These are phyloP conservation scores for Saturnispora dispora DNA, from an alignment of 805 yeast genomes.

Conservation along the genomic window DNA sequence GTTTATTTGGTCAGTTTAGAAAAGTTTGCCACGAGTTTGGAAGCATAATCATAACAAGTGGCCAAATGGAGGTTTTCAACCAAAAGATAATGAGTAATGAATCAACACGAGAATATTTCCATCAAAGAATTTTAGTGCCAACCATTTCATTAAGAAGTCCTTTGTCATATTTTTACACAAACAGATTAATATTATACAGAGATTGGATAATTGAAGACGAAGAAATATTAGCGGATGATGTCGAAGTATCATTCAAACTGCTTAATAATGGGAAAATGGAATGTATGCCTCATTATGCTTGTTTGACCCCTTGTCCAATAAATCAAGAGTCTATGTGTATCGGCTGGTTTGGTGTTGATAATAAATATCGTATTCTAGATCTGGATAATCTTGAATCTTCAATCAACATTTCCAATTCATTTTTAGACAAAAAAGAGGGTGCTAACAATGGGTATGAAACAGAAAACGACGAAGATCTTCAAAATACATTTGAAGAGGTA, in stretches of 20 bases:
- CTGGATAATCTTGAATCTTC: slow-evolving; percentile 1
- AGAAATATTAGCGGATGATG: slow-evolving; percentile 4
- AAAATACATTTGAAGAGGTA: slow-evolving; percentile 2
- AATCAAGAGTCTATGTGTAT: slow-evolving; percentile 3
- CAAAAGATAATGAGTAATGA: slow-evolving; percentile 17
- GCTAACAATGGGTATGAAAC: background rate
- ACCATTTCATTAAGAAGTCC: slow-evolving; percentile 22
- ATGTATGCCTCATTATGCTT: slow-evolving; percentile 21
- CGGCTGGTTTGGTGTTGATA: slow-evolving; percentile 12
- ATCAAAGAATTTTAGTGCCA: slow-evolving; percentile 27
- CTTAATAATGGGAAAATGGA: slow-evolving; percentile 14
- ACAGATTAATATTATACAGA: slow-evolving; percentile 23
- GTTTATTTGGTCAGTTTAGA: slow-evolving; percentile 13
- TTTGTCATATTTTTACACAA: slow-evolving; percentile 21
- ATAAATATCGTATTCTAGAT: slow-evolving; percentile 13
- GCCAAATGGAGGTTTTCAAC: slow-evolving; percentile 21
- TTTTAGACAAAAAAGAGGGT: background rate
- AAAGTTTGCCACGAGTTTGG: slow-evolving; percentile 4
- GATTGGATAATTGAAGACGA: slow-evolving; percentile 23
- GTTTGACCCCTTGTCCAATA: slow-evolving; percentile 13
- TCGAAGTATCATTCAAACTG: slow-evolving; percentile 19
- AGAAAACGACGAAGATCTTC: background rate
- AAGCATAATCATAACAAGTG: slow-evolving; percentile 20
- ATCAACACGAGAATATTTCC: slow-evolving; percentile 10
- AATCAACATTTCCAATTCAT: background rate